Base-by-base conservation (phyloP, 1,284 basidiomycete species). In the Pseudozyma sp. region DNA sequence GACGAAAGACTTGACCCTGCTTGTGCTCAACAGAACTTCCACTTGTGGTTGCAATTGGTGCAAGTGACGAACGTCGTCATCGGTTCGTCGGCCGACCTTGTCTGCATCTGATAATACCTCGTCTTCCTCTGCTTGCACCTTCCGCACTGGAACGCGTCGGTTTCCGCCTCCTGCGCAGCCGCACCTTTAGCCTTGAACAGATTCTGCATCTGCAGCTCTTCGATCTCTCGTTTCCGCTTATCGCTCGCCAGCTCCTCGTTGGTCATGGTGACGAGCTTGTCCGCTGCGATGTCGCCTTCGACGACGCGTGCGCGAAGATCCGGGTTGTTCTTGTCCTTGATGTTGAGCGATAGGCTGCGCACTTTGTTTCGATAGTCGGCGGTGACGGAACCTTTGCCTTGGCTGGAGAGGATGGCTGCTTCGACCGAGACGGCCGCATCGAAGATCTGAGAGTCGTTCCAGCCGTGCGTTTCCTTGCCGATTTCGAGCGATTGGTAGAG, bases 271-370 rank as follows among this genome's bases (percentile, higher is more conserved):
- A 90, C 90, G 54, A 98, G 90, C 75, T 87, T 89, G 30, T 89
- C 88, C 0, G 90, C 88, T 0, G 88, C 78, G 0, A 97, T 86
- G 30, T 92, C 90, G 0, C 94, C 94, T 49, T 90, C 89, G 17
- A 96, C 90, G 63, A 99, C 90, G 76, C 90, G 91, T 81, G 92
- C 92, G 35, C 95, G 89, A 54, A 99, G 85, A 24, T 89, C 88
- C 9, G 94, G 94, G 84, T 99, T 98, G 79, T 91, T 90, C 86
- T 94, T 96, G 86, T 97, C 96, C 85, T 97, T 97, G 76, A 99
- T 87, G 85, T 92, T 98, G 77, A 97, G 91, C 82, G 90, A 95
- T 40, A 98, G 86, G n/a, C 91, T 91, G 31, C 96, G 90, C 67
- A 98, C 92, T 85, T 94, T 97, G 84, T 87, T 85, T 73, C 90